Conservation (phyloP, 495 filamentous ascomycete genomes). For the Daldinia childiae region DNA sequence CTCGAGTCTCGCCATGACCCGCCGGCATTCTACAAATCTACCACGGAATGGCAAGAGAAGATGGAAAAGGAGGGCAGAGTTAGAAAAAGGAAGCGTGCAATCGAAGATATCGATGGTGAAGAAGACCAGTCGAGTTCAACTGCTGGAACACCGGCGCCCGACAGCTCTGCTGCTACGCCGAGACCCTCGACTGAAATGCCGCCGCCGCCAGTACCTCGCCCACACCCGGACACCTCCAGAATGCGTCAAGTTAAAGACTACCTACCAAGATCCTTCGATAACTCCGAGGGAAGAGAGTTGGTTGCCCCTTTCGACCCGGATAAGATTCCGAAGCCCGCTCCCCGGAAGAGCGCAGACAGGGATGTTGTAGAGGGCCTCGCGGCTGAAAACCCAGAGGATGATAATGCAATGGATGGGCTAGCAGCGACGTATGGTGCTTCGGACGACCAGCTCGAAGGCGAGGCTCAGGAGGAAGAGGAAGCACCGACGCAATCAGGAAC, state of each 20-base stretch:
- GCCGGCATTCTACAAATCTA: slow-evolving; percentile 78
- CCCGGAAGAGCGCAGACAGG: slow-evolving; percentile 26
- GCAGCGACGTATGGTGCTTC: slow-evolving; percentile 33
- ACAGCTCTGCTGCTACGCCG: slow-evolving; percentile 16
- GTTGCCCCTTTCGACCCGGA: slow-evolving; percentile 43
- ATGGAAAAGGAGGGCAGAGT: slow-evolving; percentile 53
- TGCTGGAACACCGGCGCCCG: slow-evolving; percentile 27
- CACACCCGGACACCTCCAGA: slow-evolving; percentile 39
- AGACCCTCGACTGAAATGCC: slow-evolving; percentile 35
- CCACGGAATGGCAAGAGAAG: slow-evolving; percentile 60
- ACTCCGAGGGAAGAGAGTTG: slow-evolving; percentile 35
- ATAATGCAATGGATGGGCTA: slow-evolving; percentile 48
- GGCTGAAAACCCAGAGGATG: slow-evolving; percentile 47
- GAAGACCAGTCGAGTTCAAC: slow-evolving; percentile 24
- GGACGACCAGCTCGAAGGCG: slow-evolving; percentile 9
- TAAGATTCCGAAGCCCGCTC: slow-evolving; percentile 36
- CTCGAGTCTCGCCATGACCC: slow-evolving; percentile 72
- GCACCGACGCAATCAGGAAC: slow-evolving; percentile 16
- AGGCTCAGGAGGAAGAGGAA: slow-evolving; percentile 34
- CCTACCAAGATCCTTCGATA: slow-evolving; percentile 43
- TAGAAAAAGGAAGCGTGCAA: slow-evolving; percentile 55
- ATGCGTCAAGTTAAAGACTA: slow-evolving; percentile 45
- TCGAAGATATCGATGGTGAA: slow-evolving; percentile 49
- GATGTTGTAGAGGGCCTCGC: slow-evolving; percentile 45
- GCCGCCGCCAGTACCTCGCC: slow-evolving; percentile 36